Evolutionary conservation across 176 grass and related monocot genomes (phyloP), one percentile per base, ranked within the genome.

Genomic region (Ensete ventricosum): DNA sequence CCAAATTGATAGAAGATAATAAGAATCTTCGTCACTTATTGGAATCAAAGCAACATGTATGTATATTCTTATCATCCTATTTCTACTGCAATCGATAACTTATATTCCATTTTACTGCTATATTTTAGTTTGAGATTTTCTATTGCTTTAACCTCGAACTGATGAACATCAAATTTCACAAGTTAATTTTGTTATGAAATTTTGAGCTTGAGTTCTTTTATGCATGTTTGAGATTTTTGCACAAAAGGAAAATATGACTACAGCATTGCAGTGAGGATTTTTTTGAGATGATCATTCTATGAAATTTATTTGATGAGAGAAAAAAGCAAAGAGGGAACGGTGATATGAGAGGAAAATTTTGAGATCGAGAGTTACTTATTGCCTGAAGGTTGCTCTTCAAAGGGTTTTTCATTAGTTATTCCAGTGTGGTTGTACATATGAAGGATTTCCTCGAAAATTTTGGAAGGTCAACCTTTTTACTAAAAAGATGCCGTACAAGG

Each of bases 1-100:
- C 76, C 55, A 94, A 86, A 84, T 84, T 94, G 52, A 73, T 83
- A 64, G 87, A 91, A 50, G 90, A 94, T 81, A 99, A 94, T 76
- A 94, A 82, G 76, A 83, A 81, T 75, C 90, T 99, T 82, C 84
- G 69, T 74, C 64, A 71, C 75, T 89, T 88, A 69, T 85, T 91
- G 81, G 95, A 99, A 78, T 82, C 76, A 53, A 89, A 76, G 69
- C 54, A 80, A 20, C 50, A 23, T 79, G 85, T 83, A 76, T 29
- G 19, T 34, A 74, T 34, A 51, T 57, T 76, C n/a, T 71, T 50
- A 43, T 22, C 50, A 53, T 80, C 64, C 55, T 48, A 12, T 74
- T 14, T 12, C 78, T 43, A 6, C 34, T 43, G 5, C 34, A 43
- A 43, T 43, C 34, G 5, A 3, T 43, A 43, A 43, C 34, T 6